phyloP scores from a whole-genome alignment of 352 stramenopile genomes.

The Pythium plurisporium region DNA sequence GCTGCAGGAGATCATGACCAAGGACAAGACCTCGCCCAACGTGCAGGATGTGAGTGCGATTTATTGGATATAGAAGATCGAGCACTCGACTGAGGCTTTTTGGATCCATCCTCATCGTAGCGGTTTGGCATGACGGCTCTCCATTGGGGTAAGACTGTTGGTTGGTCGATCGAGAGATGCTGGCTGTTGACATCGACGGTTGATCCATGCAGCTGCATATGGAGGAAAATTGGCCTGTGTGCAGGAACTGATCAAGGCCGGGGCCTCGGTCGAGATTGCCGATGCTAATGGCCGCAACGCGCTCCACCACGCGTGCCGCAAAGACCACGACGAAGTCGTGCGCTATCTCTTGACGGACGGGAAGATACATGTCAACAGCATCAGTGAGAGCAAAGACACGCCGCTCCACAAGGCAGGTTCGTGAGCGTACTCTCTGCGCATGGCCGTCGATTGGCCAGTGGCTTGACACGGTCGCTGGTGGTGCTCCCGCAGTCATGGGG shows the following conservation, averaged over 20 bases:
- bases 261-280: slow-evolving; percentile 29
- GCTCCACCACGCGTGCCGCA: slow-evolving; percentile 71
- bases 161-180: too few species aligned
- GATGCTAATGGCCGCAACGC: slow-evolving; percentile 65
- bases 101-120: slow-evolving; percentile 18
- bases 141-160: slow-evolving; percentile 81
- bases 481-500: slow-evolving; percentile 26
- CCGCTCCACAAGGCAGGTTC: slow-evolving; percentile 76
- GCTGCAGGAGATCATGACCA: slow-evolving; percentile 45
- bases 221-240: slow-evolving; percentile 49
- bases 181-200: neutral
- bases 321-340: slow-evolving; percentile 63
- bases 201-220: slow-evolving; percentile 43
- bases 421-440: neutral
- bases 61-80: too few species aligned
- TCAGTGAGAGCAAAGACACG: slow-evolving; percentile 68
- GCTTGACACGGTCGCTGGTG: too few species aligned
- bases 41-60: slow-evolving; percentile 54
- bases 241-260: slow-evolving; percentile 48
- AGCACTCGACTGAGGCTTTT: neutral
- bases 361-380: slow-evolving; percentile 54
- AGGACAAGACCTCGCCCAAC: slow-evolving; percentile 44
- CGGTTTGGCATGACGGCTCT: slow-evolving; percentile 79
- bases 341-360: slow-evolving; percentile 40
- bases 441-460: too few species aligned